A percentile compares a stretch with the other conserved stretches of the same genome.
phyloP scores from a whole-genome alignment of 2,329 filamentous ascomycete species.

The Ophiosphaerella korrae region DNA sequence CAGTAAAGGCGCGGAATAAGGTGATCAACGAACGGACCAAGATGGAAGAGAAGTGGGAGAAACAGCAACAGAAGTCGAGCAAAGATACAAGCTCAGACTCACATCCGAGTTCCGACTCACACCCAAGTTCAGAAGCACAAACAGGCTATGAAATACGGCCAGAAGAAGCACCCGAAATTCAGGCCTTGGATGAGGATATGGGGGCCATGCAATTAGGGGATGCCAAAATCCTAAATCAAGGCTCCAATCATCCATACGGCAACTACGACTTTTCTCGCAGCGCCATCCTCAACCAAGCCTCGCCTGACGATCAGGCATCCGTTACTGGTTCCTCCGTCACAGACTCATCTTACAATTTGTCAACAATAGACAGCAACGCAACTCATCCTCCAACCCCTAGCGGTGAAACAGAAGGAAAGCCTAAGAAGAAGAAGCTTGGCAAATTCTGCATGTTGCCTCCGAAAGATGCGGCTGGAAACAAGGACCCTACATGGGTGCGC shows the following conservation, averaged over 20 bases:
- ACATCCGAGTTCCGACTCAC: constrained; percentile 19
- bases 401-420: constrained; percentile 9
- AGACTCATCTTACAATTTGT: constrained; percentile 26
- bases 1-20: constrained; percentile 69
- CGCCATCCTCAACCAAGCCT: constrained; percentile 32
- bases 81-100: background rate
- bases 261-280: constrained; percentile 40
- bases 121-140: constrained; percentile 16
- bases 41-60: constrained; percentile 54
- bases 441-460: constrained; percentile 81
- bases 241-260: constrained; percentile 22
- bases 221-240: constrained; percentile 1
- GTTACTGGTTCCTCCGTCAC: constrained; percentile 1
- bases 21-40: constrained; percentile 68
- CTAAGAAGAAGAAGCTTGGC: constrained; percentile 60
- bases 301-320: constrained; percentile 30
- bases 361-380: constrained; percentile 22
- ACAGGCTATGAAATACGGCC: background rate
- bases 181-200: constrained; percentile 25
- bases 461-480: constrained; percentile 58
- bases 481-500: constrained; percentile 75
- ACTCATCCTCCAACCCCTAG: background rate
- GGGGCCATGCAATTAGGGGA: constrained; percentile 26
- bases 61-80: constrained; percentile 34
- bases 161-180: constrained; percentile 7